These are phyloP conservation scores for Xylaria sp. DNA, from an alignment of 2,329 filamentous ascomycete species.

Conservation along the genomic window DNA sequence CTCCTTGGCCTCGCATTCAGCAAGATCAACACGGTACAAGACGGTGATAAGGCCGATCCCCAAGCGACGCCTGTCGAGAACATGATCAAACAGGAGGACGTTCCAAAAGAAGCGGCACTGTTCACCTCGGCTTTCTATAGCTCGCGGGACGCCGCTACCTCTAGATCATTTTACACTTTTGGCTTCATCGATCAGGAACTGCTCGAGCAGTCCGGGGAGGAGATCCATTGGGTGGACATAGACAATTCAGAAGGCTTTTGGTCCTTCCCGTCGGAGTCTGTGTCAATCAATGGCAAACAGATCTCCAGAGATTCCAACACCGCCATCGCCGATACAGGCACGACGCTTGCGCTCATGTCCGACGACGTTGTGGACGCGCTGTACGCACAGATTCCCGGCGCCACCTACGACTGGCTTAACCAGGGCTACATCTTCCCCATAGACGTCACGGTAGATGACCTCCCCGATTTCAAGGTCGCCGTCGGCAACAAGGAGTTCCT, in stretches of 20 bases:
- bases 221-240: constrained; percentile 68
- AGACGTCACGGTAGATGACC: constrained; percentile 58
- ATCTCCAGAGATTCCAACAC: constrained; percentile 65
- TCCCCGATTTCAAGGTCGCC: constrained; percentile 71
- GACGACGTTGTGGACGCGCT: constrained; percentile 69
- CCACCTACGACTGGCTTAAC: constrained; percentile 62
- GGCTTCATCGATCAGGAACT: constrained; percentile 75
- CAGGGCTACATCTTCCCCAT: constrained; percentile 74
- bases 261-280: constrained; percentile 68
- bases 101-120: constrained; percentile 62
- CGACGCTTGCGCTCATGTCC: constrained; percentile 72
- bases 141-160: constrained; percentile 59
- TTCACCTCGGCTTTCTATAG: constrained; percentile 73
- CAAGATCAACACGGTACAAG: constrained; percentile 69
- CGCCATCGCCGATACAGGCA: constrained; percentile 78
- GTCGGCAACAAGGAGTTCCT: constrained; percentile 69
- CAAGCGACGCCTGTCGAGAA: constrained; percentile 74
- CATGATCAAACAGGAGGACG: constrained; percentile 64
- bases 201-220: constrained; percentile 61
- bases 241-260: constrained; percentile 75
- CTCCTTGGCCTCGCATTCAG: constrained; percentile 74
- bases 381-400: constrained; percentile 71
- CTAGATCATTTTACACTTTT: constrained; percentile 75
- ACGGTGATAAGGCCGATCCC: constrained; percentile 54
- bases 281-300: constrained; percentile 65